Conservation (phyloP, 208 protist species). For the Leishmania turanica region DNA sequence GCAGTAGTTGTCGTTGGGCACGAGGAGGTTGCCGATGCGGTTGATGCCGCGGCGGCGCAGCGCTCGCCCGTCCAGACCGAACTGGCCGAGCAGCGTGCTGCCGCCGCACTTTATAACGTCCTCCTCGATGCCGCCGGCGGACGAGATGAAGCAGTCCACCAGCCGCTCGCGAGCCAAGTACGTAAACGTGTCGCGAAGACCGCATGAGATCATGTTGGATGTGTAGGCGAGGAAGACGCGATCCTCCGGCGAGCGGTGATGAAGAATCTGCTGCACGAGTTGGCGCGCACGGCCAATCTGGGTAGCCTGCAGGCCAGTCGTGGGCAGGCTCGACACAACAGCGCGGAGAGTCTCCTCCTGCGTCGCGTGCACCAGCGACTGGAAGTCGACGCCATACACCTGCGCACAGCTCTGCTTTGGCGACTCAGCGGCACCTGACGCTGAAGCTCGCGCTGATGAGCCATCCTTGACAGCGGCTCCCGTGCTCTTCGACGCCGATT, state of each 20-base stretch:
- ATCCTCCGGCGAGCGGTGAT: constrained; percentile 46
- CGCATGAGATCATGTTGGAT: constrained; percentile 99
- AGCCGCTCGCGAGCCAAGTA: constrained; percentile 96
- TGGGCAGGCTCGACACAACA: constrained; percentile 45
- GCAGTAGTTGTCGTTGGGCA: constrained; percentile 99
- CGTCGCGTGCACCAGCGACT: constrained; percentile 37
- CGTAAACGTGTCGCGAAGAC: constrained; percentile 97
- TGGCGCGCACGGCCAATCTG: constrained; percentile 68
- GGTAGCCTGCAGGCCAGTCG: constrained; percentile 77
- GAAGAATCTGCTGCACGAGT: constrained; percentile 68
- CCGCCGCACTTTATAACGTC: constrained; percentile 99
- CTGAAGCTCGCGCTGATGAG: not conserved
- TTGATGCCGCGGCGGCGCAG: constrained; percentile 96
- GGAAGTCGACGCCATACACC: constrained; percentile 51
- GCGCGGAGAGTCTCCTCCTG: constrained; percentile 59
- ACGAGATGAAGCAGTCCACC: constrained; percentile 98
- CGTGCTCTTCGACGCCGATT: not conserved
- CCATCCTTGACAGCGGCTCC: not conserved
- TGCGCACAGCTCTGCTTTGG: too few relatives aligned
- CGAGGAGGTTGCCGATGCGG: constrained; percentile 99
- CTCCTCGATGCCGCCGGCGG: constrained; percentile 99
- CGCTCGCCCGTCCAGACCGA: constrained; percentile 90
- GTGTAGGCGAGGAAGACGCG: constrained; percentile 99
- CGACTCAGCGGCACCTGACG: not conserved
- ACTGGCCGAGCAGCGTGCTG: constrained; percentile 95